Evolutionary conservation across 345 rosid genomes (phyloP).

Genomic region (Bruguiera gymnorhiza): DNA sequence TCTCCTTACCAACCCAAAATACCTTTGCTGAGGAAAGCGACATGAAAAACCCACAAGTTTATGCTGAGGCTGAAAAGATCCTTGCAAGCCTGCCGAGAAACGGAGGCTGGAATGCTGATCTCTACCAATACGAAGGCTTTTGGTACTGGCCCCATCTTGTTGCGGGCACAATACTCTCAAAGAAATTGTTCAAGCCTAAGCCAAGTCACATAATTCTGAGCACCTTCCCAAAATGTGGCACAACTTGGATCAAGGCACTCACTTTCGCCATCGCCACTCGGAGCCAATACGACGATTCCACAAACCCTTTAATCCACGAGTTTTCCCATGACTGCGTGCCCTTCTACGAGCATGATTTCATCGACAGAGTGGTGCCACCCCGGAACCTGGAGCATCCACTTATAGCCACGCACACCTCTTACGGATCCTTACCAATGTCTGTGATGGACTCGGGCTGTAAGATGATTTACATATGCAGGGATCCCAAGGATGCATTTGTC

Average conservation of each 20-base stretch:
- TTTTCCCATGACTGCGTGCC: background rate
- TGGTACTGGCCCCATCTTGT: background rate
- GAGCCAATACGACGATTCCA: background rate
- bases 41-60: too few relatives aligned
- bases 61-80: background rate
- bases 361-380: background rate
- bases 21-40: too few relatives aligned
- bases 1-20: too few relatives aligned
- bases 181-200: background rate
- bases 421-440: background rate
- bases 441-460: background rate
- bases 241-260: conserved; percentile 5
- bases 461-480: background rate
- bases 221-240: background rate
- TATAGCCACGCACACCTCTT: background rate
- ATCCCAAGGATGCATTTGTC: background rate
- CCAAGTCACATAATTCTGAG: background rate
- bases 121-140: background rate
- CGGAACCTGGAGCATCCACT: background rate
- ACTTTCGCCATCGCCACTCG: background rate
- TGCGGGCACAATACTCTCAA: background rate
- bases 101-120: background rate
- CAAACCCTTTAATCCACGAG: background rate
- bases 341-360: background rate
- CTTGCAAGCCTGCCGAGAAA: background rate